Conservation (phyloP, 2,329 filamentous ascomycete species). For the Fusarium nelsonii region DNA sequence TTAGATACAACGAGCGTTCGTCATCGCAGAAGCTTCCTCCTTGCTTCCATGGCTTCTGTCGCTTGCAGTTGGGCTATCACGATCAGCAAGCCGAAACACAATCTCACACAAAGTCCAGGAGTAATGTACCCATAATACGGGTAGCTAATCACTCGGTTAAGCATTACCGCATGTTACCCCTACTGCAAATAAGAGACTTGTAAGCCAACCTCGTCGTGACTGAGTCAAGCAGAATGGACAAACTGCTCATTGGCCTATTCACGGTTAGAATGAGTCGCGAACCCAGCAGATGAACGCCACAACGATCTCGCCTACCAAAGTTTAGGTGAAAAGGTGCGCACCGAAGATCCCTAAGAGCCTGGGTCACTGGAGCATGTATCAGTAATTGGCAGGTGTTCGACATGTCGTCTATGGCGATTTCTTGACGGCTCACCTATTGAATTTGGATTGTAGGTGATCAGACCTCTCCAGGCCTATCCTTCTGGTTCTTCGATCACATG, state of each 20-base stretch:
- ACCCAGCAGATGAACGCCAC: conserved; percentile 27
- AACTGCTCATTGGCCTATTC: conserved; percentile 1
- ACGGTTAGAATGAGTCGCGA: conserved; percentile 6
- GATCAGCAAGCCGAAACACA: conserved; percentile 19
- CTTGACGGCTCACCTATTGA: conserved; percentile 8
- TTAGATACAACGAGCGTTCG: neutral
- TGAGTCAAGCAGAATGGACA: conserved; percentile 36
- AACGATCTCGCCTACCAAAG: conserved; percentile 13
- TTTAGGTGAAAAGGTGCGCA: conserved; percentile 3
- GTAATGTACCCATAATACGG: neutral
- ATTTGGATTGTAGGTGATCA: conserved; percentile 11
- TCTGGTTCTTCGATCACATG: conserved; percentile 6
- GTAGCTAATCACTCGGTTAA: conserved; percentile 13
- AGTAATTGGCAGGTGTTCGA: conserved; percentile 16
- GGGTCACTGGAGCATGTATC: conserved; percentile 11
- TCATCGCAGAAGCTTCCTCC: conserved; percentile 3
- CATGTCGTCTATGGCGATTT: neutral
- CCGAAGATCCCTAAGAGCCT: conserved; percentile 4
- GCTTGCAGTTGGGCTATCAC: neutral
- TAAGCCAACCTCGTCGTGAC: conserved; percentile 15
- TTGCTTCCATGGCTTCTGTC: neutral
- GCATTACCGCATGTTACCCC: conserved; percentile 3
- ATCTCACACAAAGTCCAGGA: neutral
- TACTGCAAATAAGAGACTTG: conserved; percentile 8
- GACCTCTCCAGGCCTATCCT: conserved; percentile 13